phyloP scores from a whole-genome alignment of 2,329 filamentous ascomycete genomes.

The Pseudogymnoascus sp. region DNA sequence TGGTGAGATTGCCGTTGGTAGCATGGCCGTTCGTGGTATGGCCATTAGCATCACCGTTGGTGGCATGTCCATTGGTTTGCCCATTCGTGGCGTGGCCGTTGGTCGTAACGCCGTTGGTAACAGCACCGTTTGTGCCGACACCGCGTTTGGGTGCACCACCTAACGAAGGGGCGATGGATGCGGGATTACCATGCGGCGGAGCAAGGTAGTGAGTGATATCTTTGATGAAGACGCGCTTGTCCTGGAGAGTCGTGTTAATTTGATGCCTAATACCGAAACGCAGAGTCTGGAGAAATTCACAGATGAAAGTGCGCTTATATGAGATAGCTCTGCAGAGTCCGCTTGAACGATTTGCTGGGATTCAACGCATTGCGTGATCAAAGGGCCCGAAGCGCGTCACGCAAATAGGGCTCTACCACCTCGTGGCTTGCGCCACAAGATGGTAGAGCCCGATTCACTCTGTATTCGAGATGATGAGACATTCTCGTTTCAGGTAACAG shows the following conservation, averaged over 20 bases:
- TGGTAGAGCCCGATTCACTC: not conserved
- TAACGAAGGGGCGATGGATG: conserved; percentile 72
- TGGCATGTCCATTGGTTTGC: conserved; percentile 23
- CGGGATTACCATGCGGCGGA: conserved; percentile 60
- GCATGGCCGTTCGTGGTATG: conserved; percentile 23
- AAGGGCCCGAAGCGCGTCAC: not conserved
- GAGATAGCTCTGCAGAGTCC: not conserved
- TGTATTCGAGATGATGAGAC: not conserved
- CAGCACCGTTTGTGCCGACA: conserved; percentile 24
- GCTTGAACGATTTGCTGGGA: not conserved
- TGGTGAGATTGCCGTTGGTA: conserved; percentile 25
- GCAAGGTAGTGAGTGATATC: conserved; percentile 93
- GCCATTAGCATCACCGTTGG: not conserved
- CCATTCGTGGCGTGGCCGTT: conserved; percentile 24
- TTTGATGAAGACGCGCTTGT: conserved; percentile 94
- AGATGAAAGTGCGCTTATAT: conserved; percentile 5
- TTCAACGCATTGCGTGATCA: not conserved
- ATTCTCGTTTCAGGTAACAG: not conserved
- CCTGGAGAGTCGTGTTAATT: conserved; percentile 47
- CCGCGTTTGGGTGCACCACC: conserved; percentile 25
- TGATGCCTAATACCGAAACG: conserved; percentile 16
- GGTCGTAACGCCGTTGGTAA: conserved; percentile 19
- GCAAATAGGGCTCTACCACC: not conserved
- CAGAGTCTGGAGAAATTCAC: conserved; percentile 8
- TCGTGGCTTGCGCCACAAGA: not conserved